A percentile compares a stretch with the other conserved stretches of the same genome.
phyloP scores from a whole-genome alignment of 371 early-diverging fungal species.

The Dichotomocladium elegans region DNA sequence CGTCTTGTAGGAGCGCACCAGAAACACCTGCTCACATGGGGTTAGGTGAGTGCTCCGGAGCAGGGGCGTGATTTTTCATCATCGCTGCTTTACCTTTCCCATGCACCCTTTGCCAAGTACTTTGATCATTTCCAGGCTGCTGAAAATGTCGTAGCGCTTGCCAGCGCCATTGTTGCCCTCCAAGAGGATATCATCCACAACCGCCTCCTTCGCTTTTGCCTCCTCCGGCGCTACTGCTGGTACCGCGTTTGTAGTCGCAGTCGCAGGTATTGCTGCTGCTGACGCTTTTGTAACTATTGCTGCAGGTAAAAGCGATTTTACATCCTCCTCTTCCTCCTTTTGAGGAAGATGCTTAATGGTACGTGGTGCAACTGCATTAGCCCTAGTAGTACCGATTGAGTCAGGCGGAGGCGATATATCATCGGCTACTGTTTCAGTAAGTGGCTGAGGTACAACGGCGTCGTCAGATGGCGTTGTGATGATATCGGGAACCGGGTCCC shows the following conservation, averaged over 20 bases:
- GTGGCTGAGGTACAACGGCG: conserved; percentile 3
- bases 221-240: background rate
- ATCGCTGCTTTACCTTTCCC: conserved; percentile 63
- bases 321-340: background rate
- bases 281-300: background rate
- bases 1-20: conserved; percentile 65
- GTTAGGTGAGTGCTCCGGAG: conserved; percentile 46
- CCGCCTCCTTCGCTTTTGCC: background rate
- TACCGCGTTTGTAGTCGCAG: background rate
- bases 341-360: too few relatives aligned
- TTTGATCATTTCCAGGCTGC: conserved; percentile 60
- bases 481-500: background rate
- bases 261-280: background rate
- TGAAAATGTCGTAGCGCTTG: conserved; percentile 21
- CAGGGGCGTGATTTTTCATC: too few relatives aligned
- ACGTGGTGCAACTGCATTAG: too few relatives aligned
- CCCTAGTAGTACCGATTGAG: too few relatives aligned
- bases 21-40: conserved; percentile 76
- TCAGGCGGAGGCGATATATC: background rate
- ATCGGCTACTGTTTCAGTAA: background rate
- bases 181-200: background rate
- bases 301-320: background rate
- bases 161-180: background rate
- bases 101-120: conserved; percentile 75
- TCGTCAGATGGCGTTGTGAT: background rate